These are phyloP conservation scores for Penicillium fimorum DNA, from an alignment of 495 filamentous ascomycete genomes.

Conservation along the genomic window DNA sequence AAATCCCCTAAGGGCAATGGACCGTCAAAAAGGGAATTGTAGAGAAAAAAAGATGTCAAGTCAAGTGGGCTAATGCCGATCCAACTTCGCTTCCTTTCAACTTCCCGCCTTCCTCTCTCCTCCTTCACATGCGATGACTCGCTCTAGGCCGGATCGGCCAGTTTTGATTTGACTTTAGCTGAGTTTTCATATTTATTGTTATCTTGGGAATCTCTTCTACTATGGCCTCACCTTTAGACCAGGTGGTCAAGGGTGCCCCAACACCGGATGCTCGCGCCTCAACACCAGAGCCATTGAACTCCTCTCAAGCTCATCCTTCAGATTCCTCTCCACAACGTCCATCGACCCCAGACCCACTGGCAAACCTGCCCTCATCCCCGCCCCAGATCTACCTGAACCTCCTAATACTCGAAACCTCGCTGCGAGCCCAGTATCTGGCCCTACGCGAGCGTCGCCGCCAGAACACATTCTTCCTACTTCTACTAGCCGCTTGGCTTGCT, in stretches of 20 bases:
- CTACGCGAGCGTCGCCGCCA: constrained; percentile 85
- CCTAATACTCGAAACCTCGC: constrained; percentile 89
- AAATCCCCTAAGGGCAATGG: constrained; percentile 9
- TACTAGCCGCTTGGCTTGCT: constrained; percentile 74
- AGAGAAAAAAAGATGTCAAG: constrained; percentile 14
- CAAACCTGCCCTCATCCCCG: constrained; percentile 80
- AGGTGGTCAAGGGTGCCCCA: constrained; percentile 81
- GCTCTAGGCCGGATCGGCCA: constrained; percentile 34
- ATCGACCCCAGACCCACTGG: constrained; percentile 67
- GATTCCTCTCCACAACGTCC: constrained; percentile 37
- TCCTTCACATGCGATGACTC: constrained; percentile 26
- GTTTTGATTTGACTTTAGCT: constrained; percentile 11
- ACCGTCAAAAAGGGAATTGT: constrained; percentile 2
- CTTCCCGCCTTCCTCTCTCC: constrained; percentile 18
- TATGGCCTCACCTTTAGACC: constrained; percentile 70
- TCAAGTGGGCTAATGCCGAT: constrained; percentile 15
- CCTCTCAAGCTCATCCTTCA: constrained; percentile 30
- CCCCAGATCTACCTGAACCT: constrained; percentile 99
- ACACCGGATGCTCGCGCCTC: constrained; percentile 47
- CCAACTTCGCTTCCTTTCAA: constrained; percentile 14
- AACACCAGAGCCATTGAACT: constrained; percentile 38
- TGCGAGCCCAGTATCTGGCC: constrained; percentile 88
- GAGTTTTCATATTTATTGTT: background rate
- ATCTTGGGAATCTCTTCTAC: constrained; percentile 9
- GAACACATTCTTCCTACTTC: constrained; percentile 88